Evolutionary conservation across 73 alveolate species (phyloP).

Genomic region (Paramecium pentaurelia): DNA sequence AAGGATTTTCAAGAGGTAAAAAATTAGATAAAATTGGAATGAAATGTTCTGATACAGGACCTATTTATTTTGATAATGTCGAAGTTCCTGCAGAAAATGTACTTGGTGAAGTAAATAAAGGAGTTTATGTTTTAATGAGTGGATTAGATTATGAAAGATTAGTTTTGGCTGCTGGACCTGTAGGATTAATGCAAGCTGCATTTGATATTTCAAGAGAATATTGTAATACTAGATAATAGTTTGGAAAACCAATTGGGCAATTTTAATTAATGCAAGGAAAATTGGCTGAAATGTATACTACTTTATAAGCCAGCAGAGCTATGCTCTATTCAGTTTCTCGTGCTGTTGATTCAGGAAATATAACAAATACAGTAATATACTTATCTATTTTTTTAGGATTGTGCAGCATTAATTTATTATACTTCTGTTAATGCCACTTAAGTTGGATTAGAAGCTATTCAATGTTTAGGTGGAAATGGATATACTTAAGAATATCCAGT

Average conservation of each 20-base stretch:
- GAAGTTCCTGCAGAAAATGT: slow-evolving; percentile 87
- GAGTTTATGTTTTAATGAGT: slow-evolving; percentile 86
- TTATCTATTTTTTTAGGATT: slow-evolving; percentile 52
- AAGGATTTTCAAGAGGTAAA: slow-evolving; percentile 84
- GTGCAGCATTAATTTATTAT: slow-evolving; percentile 74
- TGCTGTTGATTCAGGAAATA: slow-evolving; percentile 71
- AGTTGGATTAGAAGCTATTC: slow-evolving; percentile 73
- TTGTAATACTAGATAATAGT: slow-evolving; percentile 69
- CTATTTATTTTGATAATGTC: slow-evolving; percentile 82
- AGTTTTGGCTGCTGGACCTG: slow-evolving; percentile 90
- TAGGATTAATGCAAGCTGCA: slow-evolving; percentile 88
- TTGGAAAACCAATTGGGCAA: slow-evolving; percentile 77
- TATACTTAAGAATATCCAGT: slow-evolving; percentile 80
- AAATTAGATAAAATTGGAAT: slow-evolving; percentile 90
- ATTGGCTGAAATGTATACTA: slow-evolving; percentile 87
- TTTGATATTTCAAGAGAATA: slow-evolving; percentile 77
- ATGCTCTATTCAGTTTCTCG: slow-evolving; percentile 72
- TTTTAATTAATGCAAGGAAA: slow-evolving; percentile 84
- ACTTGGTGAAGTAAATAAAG: slow-evolving; percentile 74
- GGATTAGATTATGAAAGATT: slow-evolving; percentile 92
- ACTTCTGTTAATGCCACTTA: slow-evolving; percentile 67
- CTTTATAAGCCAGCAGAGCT: slow-evolving; percentile 74
- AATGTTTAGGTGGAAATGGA: slow-evolving; percentile 85
- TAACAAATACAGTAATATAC: slow-evolving; percentile 31
- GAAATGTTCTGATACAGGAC: slow-evolving; percentile 92